A percentile compares a stretch with the other conserved stretches of the same genome.
These are phyloP conservation scores for Magnusiomyces suaveolens DNA, from an alignment of 1,139 yeast genomes.

Conservation along the genomic window DNA sequence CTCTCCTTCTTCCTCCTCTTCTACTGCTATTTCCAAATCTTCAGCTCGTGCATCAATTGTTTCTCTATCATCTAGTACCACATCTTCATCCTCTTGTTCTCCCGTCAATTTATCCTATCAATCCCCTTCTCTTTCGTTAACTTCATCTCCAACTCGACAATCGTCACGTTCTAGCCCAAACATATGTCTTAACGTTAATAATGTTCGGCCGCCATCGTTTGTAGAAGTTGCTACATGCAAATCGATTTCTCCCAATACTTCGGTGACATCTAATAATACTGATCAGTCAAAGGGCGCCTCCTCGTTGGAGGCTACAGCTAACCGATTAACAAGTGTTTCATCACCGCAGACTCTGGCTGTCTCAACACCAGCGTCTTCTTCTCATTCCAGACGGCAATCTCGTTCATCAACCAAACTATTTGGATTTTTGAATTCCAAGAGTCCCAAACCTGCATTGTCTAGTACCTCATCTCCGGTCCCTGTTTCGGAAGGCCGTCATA, in stretches of 20 bases:
- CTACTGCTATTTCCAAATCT: slow-evolving; percentile 3
- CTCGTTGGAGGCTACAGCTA: background rate
- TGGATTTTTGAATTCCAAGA: background rate
- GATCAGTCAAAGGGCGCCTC: background rate
- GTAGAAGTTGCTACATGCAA: background rate
- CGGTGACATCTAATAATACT: background rate
- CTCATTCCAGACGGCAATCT: background rate
- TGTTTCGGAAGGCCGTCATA: background rate
- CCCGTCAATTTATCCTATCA: background rate
- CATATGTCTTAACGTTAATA: too few species aligned
- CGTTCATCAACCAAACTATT: background rate
- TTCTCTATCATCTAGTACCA: background rate
- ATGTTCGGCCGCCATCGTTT: background rate
- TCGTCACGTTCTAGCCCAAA: background rate
- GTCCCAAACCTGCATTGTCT: background rate
- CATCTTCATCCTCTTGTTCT: background rate
- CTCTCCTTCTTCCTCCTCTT: slow-evolving; percentile 6
- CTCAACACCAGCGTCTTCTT: background rate
- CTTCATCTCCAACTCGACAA: background rate
- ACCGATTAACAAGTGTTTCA: background rate
- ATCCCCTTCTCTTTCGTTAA: background rate
- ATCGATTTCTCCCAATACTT: background rate
- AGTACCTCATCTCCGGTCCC: background rate
- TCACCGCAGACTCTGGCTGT: background rate
- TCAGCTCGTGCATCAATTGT: background rate